Evolutionary conservation across 176 grass and related monocot species (phyloP).

Genomic region (Eleusine coracana): DNA sequence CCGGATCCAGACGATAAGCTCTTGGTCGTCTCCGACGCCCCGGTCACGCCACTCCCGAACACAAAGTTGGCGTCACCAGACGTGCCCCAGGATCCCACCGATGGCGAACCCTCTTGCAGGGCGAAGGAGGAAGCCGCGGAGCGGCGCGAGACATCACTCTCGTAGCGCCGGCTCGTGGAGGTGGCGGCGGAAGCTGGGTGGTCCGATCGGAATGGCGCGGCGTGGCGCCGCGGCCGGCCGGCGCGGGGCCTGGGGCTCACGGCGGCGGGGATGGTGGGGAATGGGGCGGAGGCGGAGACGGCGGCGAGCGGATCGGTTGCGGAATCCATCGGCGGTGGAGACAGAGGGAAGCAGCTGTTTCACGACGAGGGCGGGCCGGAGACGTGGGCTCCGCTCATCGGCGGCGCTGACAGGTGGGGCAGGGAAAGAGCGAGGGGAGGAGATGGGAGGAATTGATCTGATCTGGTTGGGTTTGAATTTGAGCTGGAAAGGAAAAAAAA

Average conservation of each 20-base stretch:
- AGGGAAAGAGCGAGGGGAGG: neutral
- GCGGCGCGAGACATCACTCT: slow-evolving; percentile 11
- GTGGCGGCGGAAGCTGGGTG: slow-evolving; percentile 29
- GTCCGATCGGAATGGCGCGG: slow-evolving; percentile 45
- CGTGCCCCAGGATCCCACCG: slow-evolving; percentile 29
- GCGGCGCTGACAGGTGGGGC: slow-evolving; percentile 26
- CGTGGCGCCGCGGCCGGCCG: slow-evolving; percentile 36
- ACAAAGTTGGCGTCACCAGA: slow-evolving; percentile 33
- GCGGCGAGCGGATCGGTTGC: slow-evolving; percentile 35
- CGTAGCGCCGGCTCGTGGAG: slow-evolving; percentile 18
- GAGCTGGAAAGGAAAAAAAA: neutral
- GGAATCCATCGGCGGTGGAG: slow-evolving; percentile 38
- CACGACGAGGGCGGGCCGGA: slow-evolving; percentile 34
- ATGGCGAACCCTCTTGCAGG: slow-evolving; percentile 11
- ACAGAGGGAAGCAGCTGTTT: neutral
- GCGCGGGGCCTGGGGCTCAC: slow-evolving; percentile 37
- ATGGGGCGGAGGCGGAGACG: slow-evolving; percentile 41
- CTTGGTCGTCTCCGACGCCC: slow-evolving; percentile 34
- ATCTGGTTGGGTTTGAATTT: slow-evolving; percentile 29
- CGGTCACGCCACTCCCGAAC: slow-evolving; percentile 36
- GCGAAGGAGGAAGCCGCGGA: slow-evolving; percentile 28
- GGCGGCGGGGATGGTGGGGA: slow-evolving; percentile 51
- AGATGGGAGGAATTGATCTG: slow-evolving; percentile 18
- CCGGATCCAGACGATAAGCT: slow-evolving; percentile 40
- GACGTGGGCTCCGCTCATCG: slow-evolving; percentile 34